These are phyloP conservation scores for Xylariales sp. DNA, from an alignment of 2,329 filamentous ascomycete genomes.

Conservation along the genomic window DNA sequence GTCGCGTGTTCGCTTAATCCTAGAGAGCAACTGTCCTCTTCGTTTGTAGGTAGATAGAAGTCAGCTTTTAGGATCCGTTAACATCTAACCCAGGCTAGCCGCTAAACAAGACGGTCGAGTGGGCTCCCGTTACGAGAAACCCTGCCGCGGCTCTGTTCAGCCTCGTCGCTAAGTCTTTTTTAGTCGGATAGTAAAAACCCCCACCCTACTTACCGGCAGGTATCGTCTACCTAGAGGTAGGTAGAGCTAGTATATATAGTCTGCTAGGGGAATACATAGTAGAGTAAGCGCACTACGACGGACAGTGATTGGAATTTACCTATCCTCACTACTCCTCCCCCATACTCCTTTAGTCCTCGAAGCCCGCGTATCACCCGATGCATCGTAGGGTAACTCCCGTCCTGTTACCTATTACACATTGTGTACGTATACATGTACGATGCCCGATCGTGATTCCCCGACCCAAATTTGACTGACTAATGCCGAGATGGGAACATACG, in stretches of 20 bases:
- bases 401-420: not conserved
- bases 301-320: too few species aligned
- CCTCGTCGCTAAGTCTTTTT: not conserved
- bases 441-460: not conserved
- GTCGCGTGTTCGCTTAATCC: not conserved
- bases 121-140: not conserved
- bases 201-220: too few species aligned
- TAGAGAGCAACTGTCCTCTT: not conserved
- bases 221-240: too few species aligned
- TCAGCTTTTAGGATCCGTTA: not conserved
- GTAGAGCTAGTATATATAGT: too few species aligned
- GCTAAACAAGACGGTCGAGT: not conserved
- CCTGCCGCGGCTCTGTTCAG: conserved; percentile 25
- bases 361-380: not conserved
- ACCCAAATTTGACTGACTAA: not conserved
- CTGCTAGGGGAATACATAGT: too few species aligned
- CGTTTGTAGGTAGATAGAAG: not conserved
- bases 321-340: too few species aligned
- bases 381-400: not conserved
- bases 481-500: not conserved
- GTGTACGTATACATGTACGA: too few species aligned
- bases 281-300: too few species aligned
- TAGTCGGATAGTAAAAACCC: too few species aligned
- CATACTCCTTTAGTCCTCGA: too few species aligned
- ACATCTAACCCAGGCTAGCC: not conserved